Evolutionary conservation across 352 stramenopile species (phyloP), one percentile per base, ranked within the genome.

Genomic region (Pythium scleroteichum): DNA sequence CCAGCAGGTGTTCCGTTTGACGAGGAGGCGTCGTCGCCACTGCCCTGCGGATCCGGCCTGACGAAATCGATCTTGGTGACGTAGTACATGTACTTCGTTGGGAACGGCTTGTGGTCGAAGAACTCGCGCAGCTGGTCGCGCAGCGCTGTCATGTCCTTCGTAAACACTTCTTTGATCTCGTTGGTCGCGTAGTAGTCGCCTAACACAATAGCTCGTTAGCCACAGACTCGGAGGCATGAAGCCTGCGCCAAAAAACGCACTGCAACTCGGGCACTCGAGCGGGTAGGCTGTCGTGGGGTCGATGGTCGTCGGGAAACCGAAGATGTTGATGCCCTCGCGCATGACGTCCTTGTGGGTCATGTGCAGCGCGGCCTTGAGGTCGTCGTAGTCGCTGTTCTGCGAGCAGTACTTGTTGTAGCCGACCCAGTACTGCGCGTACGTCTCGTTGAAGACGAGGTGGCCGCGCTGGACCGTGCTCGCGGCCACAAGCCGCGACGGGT

Each of bases 341-440:
- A 76, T 67, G 47, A 90, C 59, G 64, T 92, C 81, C 67, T 94
- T 91, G 56, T 89, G 76, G 14, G 71, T 88, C 46, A 82, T 60
- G 59, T 76, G 80, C 45, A 94, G 66, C 48, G 72, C 79, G 64
- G 79, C 44, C 62, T 90, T 91, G 64, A 94, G 76, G 4, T 85
- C 73, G 42, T 86, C 69, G 45, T 82, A 90, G 59, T 79, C 85
- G 57, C 79, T 91, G 63, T 88, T 71, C 57, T 63, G 77, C 53
- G 75, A 87, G 69, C 85, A 94, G 61, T 77, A 94, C 69, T 94
- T 94, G 72, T 94, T 94, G 78, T 94, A 94, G 55, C 85, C 85
- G 64, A 94, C 85, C 85, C 85, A 94, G 72, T 94, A 94, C 68
- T 94, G 85, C 48, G 85, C 82, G 71, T 94, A 94, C 38, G 85